Conservation (phyloP, 2,329 filamentous ascomycete genomes). For the Aspergillus latus region DNA sequence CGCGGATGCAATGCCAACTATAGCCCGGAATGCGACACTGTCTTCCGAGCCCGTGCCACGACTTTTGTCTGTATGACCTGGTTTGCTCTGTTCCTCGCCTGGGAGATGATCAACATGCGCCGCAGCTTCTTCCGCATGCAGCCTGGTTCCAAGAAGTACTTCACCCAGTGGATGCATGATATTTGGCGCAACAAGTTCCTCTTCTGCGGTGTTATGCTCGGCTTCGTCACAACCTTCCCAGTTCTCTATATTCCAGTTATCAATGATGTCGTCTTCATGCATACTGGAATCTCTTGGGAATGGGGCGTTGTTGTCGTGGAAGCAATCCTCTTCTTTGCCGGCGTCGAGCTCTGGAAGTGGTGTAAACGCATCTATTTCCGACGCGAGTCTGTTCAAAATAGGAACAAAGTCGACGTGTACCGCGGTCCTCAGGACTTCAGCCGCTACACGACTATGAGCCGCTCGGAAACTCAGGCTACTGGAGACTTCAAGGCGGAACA, state of each 20-base stretch:
- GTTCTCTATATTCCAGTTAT: slow-evolving; percentile 68
- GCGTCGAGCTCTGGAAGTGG: slow-evolving; percentile 68
- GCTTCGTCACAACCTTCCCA: slow-evolving; percentile 59
- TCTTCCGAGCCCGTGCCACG: slow-evolving; percentile 71
- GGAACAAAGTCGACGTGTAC: slow-evolving; percentile 5
- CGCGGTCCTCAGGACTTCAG: slow-evolving; percentile 25
- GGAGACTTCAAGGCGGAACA: slow-evolving; percentile 28
- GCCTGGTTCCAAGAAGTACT: slow-evolving; percentile 58
- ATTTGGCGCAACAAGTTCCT: slow-evolving; percentile 73
- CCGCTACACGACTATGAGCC: slow-evolving; percentile 36
- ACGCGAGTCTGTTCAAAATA: slow-evolving; percentile 20
- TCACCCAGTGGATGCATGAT: slow-evolving; percentile 66
- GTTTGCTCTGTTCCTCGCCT: slow-evolving; percentile 74
- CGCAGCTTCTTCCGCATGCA: slow-evolving; percentile 75
- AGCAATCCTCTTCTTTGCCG: slow-evolving; percentile 61
- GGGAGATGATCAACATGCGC: slow-evolving; percentile 74
- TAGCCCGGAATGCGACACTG: slow-evolving; percentile 56
- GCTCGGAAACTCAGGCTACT: slow-evolving; percentile 30
- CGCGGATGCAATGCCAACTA: slow-evolving; percentile 61
- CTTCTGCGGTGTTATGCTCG: slow-evolving; percentile 63
- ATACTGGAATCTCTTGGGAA: slow-evolving; percentile 66
- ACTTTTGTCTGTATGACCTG: slow-evolving; percentile 74
- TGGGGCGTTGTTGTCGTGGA: slow-evolving; percentile 67
- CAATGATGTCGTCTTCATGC: slow-evolving; percentile 65
- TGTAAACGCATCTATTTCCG: slow-evolving; percentile 59